phyloP scores from a whole-genome alignment of 1,284 basidiomycete species.

The Bondarzewia mesenterica region DNA sequence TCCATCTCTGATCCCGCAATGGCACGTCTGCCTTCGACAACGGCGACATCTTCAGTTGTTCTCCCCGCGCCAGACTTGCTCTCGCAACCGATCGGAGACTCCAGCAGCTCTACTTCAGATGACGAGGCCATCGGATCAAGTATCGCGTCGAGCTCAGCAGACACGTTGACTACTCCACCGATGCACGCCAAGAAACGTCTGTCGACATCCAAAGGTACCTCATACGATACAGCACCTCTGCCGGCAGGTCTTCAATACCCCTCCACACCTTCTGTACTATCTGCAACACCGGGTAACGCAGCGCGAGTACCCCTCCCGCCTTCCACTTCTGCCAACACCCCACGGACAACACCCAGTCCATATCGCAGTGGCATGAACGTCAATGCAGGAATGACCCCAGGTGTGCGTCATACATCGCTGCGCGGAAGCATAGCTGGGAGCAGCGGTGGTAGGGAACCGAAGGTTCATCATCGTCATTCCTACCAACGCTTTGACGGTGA shows the following conservation, averaged over 20 bases:
- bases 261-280: conserved; percentile 13
- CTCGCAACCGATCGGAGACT: conserved; percentile 6
- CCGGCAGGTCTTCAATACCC: conserved; percentile 17
- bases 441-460: not conserved
- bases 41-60: not conserved
- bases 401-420: conserved; percentile 6
- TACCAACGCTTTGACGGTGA: not conserved
- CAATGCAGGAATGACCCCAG: conserved; percentile 13
- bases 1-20: not conserved
- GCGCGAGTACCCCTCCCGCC: conserved; percentile 15
- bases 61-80: not conserved
- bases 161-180: conserved; percentile 19
- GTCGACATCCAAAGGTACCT: conserved; percentile 12
- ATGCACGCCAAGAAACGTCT: conserved; percentile 10
- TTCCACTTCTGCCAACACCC: conserved; percentile 10
- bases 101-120: conserved; percentile 14
- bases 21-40: not conserved
- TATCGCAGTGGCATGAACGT: not conserved
- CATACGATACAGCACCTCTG: conserved; percentile 20
- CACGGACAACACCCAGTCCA: conserved; percentile 4
- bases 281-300: conserved; percentile 4
- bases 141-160: conserved; percentile 15
- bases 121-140: conserved; percentile 18
- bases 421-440: too few species aligned
- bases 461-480: conserved; percentile 2